Conservation (phyloP, 169 alveolate genomes). For the Amoebophrya sp. region DNA sequence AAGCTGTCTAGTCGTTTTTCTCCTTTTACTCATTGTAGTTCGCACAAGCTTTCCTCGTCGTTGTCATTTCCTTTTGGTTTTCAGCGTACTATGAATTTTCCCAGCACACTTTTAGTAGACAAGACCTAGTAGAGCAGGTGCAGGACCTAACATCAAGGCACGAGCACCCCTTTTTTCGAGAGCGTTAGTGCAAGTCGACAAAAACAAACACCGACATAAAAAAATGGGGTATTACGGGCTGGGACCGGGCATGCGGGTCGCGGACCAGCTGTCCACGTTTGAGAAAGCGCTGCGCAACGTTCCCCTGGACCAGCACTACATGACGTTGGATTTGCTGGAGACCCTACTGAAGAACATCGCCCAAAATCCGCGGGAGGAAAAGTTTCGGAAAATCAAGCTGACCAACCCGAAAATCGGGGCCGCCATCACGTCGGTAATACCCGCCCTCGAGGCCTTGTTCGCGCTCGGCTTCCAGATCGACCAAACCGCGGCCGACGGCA, state of each 20-base stretch:
- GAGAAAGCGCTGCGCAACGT: not conserved
- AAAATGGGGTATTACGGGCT: constrained; percentile 8
- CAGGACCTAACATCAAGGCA: no score
- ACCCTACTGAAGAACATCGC: constrained; percentile 15
- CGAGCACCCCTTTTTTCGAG: no score
- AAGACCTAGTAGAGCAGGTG: no score
- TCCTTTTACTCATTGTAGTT: no score
- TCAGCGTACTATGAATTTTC: no score
- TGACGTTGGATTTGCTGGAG: not conserved
- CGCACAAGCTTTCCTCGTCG: no score
- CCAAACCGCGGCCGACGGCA: not conserved
- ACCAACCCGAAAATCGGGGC: not conserved
- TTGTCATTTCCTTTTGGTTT: no score
- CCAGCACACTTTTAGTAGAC: no score
- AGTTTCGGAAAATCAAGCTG: not conserved
- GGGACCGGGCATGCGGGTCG: not conserved
- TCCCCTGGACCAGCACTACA: not conserved
- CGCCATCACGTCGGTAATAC: not conserved
- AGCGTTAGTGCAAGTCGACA: not conserved
- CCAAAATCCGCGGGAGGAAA: not conserved
- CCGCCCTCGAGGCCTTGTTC: not conserved
- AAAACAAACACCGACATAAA: not conserved
- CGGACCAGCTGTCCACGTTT: not conserved
- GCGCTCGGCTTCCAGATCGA: not conserved
- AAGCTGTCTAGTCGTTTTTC: no score